phyloP scores from a whole-genome alignment of 495 filamentous ascomycete genomes.

The Podospora pseudopauciseta region DNA sequence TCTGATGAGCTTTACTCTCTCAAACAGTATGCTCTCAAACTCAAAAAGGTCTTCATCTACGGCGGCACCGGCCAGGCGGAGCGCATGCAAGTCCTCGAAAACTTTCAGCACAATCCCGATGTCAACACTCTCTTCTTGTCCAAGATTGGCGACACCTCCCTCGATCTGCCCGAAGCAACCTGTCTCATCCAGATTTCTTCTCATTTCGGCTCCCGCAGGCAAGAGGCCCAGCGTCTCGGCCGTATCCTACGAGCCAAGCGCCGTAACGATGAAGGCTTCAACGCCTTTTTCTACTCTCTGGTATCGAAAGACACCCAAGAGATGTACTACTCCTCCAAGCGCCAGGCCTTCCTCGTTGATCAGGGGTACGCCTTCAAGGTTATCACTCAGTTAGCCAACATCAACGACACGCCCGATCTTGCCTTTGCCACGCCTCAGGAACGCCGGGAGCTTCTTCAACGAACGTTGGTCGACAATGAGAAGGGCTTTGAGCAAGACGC shows the following conservation, averaged over 20 bases:
- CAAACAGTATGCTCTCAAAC: constrained; percentile 74
- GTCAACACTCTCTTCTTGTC: constrained; percentile 97
- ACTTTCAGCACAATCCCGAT: constrained; percentile 91
- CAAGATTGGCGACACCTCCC: constrained; percentile 96
- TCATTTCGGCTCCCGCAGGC: constrained; percentile 94
- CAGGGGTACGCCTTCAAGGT: constrained; percentile 99
- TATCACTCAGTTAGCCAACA: constrained; percentile 91
- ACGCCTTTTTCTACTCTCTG: constrained; percentile 97
- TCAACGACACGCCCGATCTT: constrained; percentile 76
- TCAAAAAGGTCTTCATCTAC: constrained; percentile 90
- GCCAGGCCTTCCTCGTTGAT: constrained; percentile 96
- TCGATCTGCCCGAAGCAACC: constrained; percentile 94
- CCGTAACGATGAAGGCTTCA: constrained; percentile 97
- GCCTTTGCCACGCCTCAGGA: constrained; percentile 77
- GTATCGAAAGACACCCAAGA: constrained; percentile 96
- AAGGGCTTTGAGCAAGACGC: constrained; percentile 71
- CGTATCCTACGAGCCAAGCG: constrained; percentile 95
- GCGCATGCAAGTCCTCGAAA: constrained; percentile 84
- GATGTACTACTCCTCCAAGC: constrained; percentile 97
- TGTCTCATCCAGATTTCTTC: constrained; percentile 98
- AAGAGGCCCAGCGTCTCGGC: constrained; percentile 92
- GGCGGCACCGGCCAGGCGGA: constrained; percentile 84
- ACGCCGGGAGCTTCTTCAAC: constrained; percentile 80
- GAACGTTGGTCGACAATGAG: constrained; percentile 90
- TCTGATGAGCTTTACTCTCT: constrained; percentile 97